Conservation (phyloP, 345 rosid species). For the Melaleuca quinquenervia region DNA sequence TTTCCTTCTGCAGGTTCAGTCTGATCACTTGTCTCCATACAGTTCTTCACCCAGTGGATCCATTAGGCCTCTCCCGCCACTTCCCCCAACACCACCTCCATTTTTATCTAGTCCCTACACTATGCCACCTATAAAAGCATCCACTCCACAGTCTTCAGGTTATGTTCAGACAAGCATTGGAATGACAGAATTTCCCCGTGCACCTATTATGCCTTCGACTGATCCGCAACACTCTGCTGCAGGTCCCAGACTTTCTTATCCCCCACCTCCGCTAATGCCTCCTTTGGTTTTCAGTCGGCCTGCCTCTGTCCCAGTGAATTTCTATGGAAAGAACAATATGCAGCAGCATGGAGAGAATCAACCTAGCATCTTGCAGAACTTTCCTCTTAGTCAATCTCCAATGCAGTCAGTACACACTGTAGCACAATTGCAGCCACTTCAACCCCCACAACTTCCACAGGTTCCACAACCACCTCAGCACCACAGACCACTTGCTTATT, state of each 20-base stretch:
- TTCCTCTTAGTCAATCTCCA: slow-evolving; percentile 35
- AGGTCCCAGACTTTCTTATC: slow-evolving; percentile 48
- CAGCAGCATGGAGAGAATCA: slow-evolving; percentile 53
- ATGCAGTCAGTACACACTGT: slow-evolving; percentile 45
- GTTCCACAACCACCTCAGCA: slow-evolving; percentile 85
- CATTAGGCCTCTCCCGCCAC: slow-evolving; percentile 69
- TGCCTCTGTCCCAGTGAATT: slow-evolving; percentile 38
- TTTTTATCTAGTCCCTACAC: slow-evolving; percentile 69
- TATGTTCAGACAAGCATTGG: slow-evolving; percentile 48
- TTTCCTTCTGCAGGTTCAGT: slow-evolving; percentile 37
- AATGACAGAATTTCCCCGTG: slow-evolving; percentile 39
- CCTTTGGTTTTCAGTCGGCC: slow-evolving; percentile 64
- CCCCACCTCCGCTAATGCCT: slow-evolving; percentile 55
- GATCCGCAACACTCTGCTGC: slow-evolving; percentile 53
- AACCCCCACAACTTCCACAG: slow-evolving; percentile 51
- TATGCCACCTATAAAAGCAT: slow-evolving; percentile 42
- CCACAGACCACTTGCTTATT: slow-evolving; percentile 45
- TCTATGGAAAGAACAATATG: slow-evolving; percentile 39
- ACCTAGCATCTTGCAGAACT: slow-evolving; percentile 37
- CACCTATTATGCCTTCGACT: slow-evolving; percentile 15
- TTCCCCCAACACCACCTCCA: slow-evolving; percentile 81
- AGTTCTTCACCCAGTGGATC: slow-evolving; percentile 59
- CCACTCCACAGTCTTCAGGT: slow-evolving; percentile 42
- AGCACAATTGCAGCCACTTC: slow-evolving; percentile 65
- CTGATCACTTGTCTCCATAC: slow-evolving; percentile 35